phyloP scores from a whole-genome alignment of 1,284 basidiomycete species.

The Leccinum glutinopallens region DNA sequence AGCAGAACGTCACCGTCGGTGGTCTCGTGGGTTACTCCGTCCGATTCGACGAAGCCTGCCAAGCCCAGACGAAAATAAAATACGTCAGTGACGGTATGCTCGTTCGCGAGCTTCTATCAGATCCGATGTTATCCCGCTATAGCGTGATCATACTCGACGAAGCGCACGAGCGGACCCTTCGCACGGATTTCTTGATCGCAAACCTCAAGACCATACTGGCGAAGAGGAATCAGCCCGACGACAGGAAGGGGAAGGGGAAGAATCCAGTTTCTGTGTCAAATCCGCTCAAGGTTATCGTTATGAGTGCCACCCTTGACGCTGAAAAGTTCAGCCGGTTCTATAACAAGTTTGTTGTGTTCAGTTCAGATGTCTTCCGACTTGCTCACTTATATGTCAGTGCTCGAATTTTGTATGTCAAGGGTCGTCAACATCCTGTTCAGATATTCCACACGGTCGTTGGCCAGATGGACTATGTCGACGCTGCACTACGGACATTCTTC shows the following conservation, averaged over 20 bases:
- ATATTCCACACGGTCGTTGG: constrained; percentile 74
- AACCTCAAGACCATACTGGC: constrained; percentile 87
- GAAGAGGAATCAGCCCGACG: constrained; percentile 54
- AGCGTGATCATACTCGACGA: constrained; percentile 94
- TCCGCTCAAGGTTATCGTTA: constrained; percentile 89
- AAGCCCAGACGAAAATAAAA: constrained; percentile 79
- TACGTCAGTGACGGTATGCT: constrained; percentile 98
- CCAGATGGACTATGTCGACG: constrained; percentile 87
- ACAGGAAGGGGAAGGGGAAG: constrained; percentile 46
- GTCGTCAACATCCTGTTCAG: constrained; percentile 90
- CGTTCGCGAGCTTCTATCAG: constrained; percentile 84
- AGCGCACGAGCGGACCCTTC: constrained; percentile 93
- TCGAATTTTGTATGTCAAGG: constrained; percentile 88
- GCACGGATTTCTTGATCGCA: constrained; percentile 94
- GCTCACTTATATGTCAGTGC: constrained; percentile 61
- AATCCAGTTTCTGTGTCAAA: constrained; percentile 38
- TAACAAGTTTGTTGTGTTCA: constrained; percentile 56
- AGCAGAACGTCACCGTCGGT: constrained; percentile 76
- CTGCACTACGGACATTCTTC: constrained; percentile 87
- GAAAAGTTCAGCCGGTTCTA: constrained; percentile 93
- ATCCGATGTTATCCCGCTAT: constrained; percentile 80
- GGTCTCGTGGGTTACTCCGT: constrained; percentile 90
- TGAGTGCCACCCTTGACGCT: constrained; percentile 97
- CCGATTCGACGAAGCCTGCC: constrained; percentile 88
- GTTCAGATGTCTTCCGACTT: background rate